Conservation (phyloP, 495 filamentous ascomycete genomes). For the Neurospora sp. region DNA sequence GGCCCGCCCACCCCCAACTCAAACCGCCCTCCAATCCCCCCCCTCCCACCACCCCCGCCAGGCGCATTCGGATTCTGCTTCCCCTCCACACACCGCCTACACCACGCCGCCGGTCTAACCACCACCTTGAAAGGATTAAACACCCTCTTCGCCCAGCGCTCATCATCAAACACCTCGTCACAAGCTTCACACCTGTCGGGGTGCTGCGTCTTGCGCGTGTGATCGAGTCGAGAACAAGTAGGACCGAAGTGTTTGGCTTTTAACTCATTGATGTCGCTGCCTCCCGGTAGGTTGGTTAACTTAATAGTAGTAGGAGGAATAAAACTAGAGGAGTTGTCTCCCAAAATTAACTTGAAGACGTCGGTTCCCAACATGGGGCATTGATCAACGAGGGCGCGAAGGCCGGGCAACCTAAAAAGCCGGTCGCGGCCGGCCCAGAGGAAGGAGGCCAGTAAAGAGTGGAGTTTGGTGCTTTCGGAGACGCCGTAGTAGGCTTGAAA, state of each 20-base stretch:
- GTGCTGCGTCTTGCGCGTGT: conserved; percentile 10
- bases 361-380: conserved; percentile 1
- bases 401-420: not conserved
- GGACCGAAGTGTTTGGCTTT: not conserved
- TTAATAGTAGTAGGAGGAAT: not conserved
- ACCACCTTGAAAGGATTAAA: conserved; percentile 9
- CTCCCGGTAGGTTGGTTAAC: not conserved
- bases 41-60: not conserved
- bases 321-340: not conserved
- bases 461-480: conserved; percentile 1
- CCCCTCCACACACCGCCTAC: conserved; percentile 5
- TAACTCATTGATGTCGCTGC: not conserved
- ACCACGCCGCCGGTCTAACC: conserved; percentile 8
- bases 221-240: not conserved
- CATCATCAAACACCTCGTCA: conserved; percentile 7
- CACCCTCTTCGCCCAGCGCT: conserved; percentile 1
- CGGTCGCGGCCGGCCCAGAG: conserved; percentile 12
- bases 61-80: not conserved
- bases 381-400: not conserved
- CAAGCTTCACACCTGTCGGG: conserved; percentile 14
- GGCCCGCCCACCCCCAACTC: not conserved
- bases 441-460: conserved; percentile 6
- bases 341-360: conserved; percentile 5
- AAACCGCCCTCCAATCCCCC: not conserved
- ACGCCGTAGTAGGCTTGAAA: not conserved